Conservation (phyloP, 1,139 yeast species). For the Pichia cactophila region DNA sequence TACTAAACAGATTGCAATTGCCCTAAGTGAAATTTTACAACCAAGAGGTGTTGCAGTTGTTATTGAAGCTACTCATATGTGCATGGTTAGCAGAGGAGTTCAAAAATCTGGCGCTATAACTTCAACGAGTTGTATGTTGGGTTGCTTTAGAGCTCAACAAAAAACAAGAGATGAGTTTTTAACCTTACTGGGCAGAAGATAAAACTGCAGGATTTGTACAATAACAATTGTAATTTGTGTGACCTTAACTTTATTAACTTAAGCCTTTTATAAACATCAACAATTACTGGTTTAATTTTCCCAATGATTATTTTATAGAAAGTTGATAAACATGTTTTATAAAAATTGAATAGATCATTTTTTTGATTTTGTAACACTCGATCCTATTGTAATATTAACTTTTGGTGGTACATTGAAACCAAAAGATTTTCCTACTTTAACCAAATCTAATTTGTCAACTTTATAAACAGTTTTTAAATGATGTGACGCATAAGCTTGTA, state of each 20-base stretch:
- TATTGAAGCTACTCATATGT: conserved; percentile 97
- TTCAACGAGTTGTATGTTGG: conserved; percentile 94
- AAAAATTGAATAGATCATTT: conserved; percentile 5
- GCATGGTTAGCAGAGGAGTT: conserved; percentile 98
- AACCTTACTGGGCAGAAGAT: conserved; percentile 60
- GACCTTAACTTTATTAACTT: background rate
- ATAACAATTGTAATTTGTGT: background rate
- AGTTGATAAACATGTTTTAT: background rate
- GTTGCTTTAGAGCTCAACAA: conserved; percentile 87
- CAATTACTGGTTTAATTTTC: too few species aligned
- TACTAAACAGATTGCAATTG: conserved; percentile 96
- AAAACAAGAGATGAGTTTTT: conserved; percentile 95
- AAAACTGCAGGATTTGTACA: background rate
- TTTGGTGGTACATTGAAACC: conserved; percentile 96
- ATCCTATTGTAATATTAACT: conserved; percentile 92
- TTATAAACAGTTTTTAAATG: conserved; percentile 93
- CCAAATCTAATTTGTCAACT: conserved; percentile 87
- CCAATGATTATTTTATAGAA: background rate
- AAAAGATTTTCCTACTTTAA: conserved; percentile 89
- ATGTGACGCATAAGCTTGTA: conserved; percentile 96
- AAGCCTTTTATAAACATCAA: too few species aligned
- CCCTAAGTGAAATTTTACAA: conserved; percentile 77
- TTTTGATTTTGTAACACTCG: conserved; percentile 51
- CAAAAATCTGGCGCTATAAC: conserved; percentile 93
- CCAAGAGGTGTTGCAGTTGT: conserved; percentile 98